Evolutionary conservation across 2,329 filamentous ascomycete species (phyloP), one percentile per base, ranked within the genome.

Genomic region (Coleophoma eucalyptorum): DNA sequence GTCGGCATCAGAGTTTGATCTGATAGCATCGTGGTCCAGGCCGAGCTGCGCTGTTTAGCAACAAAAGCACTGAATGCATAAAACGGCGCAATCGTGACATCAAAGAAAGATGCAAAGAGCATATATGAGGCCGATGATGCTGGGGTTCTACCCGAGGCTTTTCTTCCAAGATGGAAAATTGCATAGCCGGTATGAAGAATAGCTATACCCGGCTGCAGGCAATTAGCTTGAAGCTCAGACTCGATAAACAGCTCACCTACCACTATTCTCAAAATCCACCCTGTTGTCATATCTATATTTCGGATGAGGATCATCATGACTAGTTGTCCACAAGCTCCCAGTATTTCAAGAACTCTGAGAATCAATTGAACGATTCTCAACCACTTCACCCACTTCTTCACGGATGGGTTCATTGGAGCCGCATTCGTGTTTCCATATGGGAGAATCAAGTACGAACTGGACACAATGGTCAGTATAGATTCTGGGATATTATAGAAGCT

Each of bases 81-180:
- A 35, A 85, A 69, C 8, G 78, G 74, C 21, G 80, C 58, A 42
- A 79, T 69, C 11, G 71, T 72, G 13, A 83, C 62, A 66, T 97
- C 93, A 40, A 87, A 80, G 41, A 90, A 72, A 11, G 81, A 77
- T 3, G 91, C 83, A 66, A 97, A 97, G 51, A 94, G 72, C 69
- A 95, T 90, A 69, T 97, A 97, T 56, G 90, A 93, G 13, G 90
- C 86, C 16, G 90, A 89, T 19, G 90, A 96, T 3, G 77, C 86
- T 0, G 93, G 85, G 0, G 91, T 84, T 47, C 91, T 83, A 42
- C 77, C 80, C 44, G 82, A 83, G 1, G 89, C 80, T 35, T 85
- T 81, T 32, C 89, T 82, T 13, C 81, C 76, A 37, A 95, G 81
- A 66, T 97, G 91, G 62, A 89, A 94, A 53, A 95, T 79, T 40